These are phyloP conservation scores for Lipomyces yarrowii DNA, from an alignment of 1,139 yeast genomes.

Conservation along the genomic window DNA sequence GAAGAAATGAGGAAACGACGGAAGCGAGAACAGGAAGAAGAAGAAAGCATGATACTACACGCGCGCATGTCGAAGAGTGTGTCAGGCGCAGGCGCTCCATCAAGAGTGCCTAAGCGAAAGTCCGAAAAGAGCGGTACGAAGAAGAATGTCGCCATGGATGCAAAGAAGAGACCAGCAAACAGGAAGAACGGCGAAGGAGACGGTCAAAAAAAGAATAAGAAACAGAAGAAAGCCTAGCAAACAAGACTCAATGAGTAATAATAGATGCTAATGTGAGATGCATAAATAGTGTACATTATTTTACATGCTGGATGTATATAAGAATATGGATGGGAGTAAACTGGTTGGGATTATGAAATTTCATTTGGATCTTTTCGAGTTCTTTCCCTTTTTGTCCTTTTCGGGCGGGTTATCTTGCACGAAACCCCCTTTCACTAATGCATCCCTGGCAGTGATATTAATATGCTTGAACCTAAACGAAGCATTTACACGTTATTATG, in stretches of 20 bases:
- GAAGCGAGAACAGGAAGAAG: slow-evolving; percentile 12
- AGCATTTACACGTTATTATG: background rate
- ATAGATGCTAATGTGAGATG: background rate
- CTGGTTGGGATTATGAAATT: background rate
- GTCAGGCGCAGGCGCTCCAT: slow-evolving; percentile 16
- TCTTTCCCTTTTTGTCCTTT: slow-evolving; percentile 39
- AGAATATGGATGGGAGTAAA: background rate
- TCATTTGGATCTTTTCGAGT: slow-evolving; percentile 29
- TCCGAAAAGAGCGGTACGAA: background rate
- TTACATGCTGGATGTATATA: background rate
- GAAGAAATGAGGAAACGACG: slow-evolving; percentile 9
- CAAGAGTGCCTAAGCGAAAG: background rate
- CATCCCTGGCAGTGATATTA: slow-evolving; percentile 85
- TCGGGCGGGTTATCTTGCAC: slow-evolving; percentile 14
- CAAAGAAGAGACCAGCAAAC: slow-evolving; percentile 3
- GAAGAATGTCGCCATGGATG: slow-evolving; percentile 36
- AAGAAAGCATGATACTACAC: slow-evolving; percentile 14
- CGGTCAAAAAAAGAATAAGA: slow-evolving; percentile 31
- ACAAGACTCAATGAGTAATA: background rate
- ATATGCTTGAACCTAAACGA: slow-evolving; percentile 77
- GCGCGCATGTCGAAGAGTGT: slow-evolving; percentile 18
- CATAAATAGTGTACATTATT: background rate
- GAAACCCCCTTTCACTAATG: slow-evolving; percentile 66
- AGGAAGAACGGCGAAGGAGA: background rate
- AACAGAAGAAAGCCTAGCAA: slow-evolving; percentile 41